phyloP scores from a whole-genome alignment of 176 grass and related monocot species.

The Ensete ventricosum region DNA sequence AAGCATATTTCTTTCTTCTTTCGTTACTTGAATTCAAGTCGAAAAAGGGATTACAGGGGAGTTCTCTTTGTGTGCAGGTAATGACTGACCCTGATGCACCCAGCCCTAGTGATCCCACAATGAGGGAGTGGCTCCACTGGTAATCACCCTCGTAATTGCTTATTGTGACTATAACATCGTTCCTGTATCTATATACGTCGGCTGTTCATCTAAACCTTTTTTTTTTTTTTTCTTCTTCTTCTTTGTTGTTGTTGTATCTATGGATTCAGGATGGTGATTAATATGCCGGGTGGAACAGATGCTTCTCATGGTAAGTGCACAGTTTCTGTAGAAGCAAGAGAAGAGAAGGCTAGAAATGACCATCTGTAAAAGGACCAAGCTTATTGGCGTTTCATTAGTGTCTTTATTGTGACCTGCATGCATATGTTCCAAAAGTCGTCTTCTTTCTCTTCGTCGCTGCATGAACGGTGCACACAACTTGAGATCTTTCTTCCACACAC shows the following conservation, averaged over 20 bases:
- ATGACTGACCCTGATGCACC: conserved; percentile 89
- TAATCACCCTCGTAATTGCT: background rate
- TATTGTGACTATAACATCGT: background rate
- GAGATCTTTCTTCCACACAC: too few relatives aligned
- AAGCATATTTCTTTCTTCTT: background rate
- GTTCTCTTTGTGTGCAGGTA: conserved; percentile 23
- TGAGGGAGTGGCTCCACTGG: conserved; percentile 77
- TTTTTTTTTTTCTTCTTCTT: background rate
- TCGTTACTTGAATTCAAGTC: background rate
- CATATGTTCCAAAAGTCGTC: background rate
- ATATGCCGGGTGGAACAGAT: conserved; percentile 72
- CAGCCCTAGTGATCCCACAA: conserved; percentile 67
- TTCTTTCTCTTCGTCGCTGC: too few relatives aligned
- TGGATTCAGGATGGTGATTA: conserved; percentile 59
- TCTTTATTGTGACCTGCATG: background rate
- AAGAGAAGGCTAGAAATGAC: too few relatives aligned
- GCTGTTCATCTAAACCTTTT: background rate
- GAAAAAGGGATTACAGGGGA: too few relatives aligned
- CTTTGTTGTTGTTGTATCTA: too few relatives aligned
- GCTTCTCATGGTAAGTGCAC: conserved; percentile 49
- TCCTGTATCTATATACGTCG: background rate
- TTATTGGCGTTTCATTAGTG: too few relatives aligned
- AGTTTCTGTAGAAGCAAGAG: too few relatives aligned
- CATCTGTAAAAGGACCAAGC: too few relatives aligned
- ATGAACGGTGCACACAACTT: too few relatives aligned